phyloP scores from a whole-genome alignment of 495 filamentous ascomycete species.

The Aspergillus leporis region DNA sequence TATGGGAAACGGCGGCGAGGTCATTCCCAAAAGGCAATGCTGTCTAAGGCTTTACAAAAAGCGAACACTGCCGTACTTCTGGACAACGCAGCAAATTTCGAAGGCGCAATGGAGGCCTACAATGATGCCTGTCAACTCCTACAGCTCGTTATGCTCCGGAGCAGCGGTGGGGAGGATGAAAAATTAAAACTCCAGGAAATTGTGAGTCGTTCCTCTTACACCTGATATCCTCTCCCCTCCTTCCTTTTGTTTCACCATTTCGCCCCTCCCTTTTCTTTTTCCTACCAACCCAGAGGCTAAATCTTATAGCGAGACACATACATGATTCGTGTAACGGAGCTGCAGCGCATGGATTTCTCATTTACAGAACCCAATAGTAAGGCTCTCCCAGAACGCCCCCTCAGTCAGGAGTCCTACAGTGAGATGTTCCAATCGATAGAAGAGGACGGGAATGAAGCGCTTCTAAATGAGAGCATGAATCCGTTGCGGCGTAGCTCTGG shows the following conservation, averaged over 20 bases:
- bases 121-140: constrained; percentile 83
- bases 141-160: constrained; percentile 81
- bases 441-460: constrained; percentile 47
- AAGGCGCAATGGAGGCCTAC: constrained; percentile 90
- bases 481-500: constrained; percentile 20
- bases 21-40: constrained; percentile 83
- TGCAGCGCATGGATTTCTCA: constrained; percentile 66
- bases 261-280: not conserved
- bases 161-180: constrained; percentile 76
- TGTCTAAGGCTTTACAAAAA: constrained; percentile 89
- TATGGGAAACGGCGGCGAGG: constrained; percentile 40
- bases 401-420: constrained; percentile 63
- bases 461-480: constrained; percentile 8
- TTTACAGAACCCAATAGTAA: constrained; percentile 60
- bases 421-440: constrained; percentile 47
- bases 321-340: constrained; percentile 79
- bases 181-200: constrained; percentile 83
- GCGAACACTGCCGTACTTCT: constrained; percentile 93
- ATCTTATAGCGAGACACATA: constrained; percentile 76
- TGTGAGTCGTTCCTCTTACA: constrained; percentile 55
- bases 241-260: constrained; percentile 3
- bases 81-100: constrained; percentile 92
- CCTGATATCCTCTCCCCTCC: not conserved
- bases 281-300: constrained; percentile 15
- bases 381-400: constrained; percentile 75